phyloP scores from a whole-genome alignment of 176 grass and related monocot species.

The Eragrostis nindensis region DNA sequence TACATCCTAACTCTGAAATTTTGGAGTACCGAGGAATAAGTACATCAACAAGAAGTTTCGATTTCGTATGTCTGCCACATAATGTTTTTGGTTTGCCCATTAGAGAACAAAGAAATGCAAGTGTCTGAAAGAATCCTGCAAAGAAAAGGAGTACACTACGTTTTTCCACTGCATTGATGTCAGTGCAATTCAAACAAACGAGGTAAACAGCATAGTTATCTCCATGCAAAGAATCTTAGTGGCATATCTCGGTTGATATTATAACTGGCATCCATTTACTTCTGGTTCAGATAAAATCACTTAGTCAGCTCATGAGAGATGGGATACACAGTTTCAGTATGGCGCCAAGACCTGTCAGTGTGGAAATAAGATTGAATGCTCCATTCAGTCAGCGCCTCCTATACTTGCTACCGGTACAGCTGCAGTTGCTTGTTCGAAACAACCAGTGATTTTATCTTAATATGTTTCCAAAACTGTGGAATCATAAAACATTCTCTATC shows the following conservation, averaged over 20 bases:
- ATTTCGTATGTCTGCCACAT: slow-evolving; percentile 19
- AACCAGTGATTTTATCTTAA: too few relatives aligned
- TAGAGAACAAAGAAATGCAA: slow-evolving; percentile 26
- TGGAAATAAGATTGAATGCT: not conserved
- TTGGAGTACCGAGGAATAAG: not conserved
- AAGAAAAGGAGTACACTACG: not conserved
- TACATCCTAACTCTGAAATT: not conserved
- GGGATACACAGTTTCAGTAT: not conserved
- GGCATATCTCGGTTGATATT: not conserved
- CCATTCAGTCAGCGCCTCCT: not conserved
- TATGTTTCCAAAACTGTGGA: too few relatives aligned
- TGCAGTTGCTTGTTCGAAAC: too few relatives aligned
- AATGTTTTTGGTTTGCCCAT: slow-evolving; percentile 23
- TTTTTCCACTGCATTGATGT: slow-evolving; percentile 6
- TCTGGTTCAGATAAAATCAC: slow-evolving; percentile 15
- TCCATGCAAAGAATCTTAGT: not conserved
- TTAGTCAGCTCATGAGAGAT: slow-evolving; percentile 1
- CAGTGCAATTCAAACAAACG: not conserved
- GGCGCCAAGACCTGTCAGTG: not conserved
- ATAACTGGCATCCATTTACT: not conserved
- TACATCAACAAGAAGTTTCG: not conserved
- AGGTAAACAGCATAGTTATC: not conserved
- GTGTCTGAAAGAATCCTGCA: not conserved
- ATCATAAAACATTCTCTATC: too few relatives aligned
- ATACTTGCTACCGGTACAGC: not conserved